Conservation (phyloP, 2,329 filamentous ascomycete genomes). For the Sarocladium strictum region DNA sequence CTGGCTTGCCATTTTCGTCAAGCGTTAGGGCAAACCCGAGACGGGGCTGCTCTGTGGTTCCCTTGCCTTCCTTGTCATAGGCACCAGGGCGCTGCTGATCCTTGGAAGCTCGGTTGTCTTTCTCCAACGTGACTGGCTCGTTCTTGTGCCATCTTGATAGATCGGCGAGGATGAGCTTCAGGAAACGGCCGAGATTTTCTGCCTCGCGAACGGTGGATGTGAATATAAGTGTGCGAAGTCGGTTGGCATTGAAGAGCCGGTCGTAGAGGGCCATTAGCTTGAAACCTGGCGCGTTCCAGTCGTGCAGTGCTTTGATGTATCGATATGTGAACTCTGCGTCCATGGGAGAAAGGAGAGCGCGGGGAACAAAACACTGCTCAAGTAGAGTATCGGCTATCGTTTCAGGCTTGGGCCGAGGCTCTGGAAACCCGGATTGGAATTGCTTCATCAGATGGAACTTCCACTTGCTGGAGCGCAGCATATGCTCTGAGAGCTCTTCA, state of each 20-base stretch:
- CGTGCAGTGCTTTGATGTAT: constrained; percentile 83
- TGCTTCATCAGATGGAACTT: constrained; percentile 67
- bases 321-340: constrained; percentile 87
- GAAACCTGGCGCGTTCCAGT: constrained; percentile 78
- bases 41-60: constrained; percentile 45
- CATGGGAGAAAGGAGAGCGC: constrained; percentile 73
- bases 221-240: constrained; percentile 77
- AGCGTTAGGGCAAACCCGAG: constrained; percentile 75
- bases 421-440: constrained; percentile 72
- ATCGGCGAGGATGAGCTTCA: constrained; percentile 76
- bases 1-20: constrained; percentile 59
- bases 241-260: constrained; percentile 76
- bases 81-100: constrained; percentile 57
- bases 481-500: constrained; percentile 67
- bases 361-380: constrained; percentile 88
- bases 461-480: constrained; percentile 60
- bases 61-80: constrained; percentile 74
- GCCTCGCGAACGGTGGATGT: constrained; percentile 85
- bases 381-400: constrained; percentile 70
- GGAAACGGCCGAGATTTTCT: constrained; percentile 86
- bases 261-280: constrained; percentile 79
- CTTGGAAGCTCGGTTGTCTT: constrained; percentile 24
- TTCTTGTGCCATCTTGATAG: constrained; percentile 80
- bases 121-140: constrained; percentile 44
- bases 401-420: constrained; percentile 56